These are phyloP conservation scores for Plasmodium coatneyi DNA, from an alignment of 169 alveolate genomes.

Conservation along the genomic window DNA sequence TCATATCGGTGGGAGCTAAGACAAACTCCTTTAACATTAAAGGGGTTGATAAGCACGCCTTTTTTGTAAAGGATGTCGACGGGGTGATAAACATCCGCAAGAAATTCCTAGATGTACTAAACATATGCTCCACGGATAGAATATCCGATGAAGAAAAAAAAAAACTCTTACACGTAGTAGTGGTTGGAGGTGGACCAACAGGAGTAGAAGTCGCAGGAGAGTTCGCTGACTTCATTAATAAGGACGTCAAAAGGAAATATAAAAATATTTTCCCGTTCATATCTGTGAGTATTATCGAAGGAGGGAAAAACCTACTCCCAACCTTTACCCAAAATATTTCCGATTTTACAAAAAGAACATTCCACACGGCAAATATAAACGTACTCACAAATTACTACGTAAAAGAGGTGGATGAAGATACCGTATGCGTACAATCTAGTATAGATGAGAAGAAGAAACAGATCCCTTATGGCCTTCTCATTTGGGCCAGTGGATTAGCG, in stretches of 20 bases:
- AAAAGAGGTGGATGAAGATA: constrained; percentile 75
- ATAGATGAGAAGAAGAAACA: constrained; percentile 71
- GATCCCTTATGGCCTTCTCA: constrained; percentile 80
- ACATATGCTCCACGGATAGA: constrained; percentile 74
- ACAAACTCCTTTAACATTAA: constrained; percentile 82
- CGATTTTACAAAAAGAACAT: constrained; percentile 67
- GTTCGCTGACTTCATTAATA: constrained; percentile 78
- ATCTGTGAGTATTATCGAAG: constrained; percentile 81
- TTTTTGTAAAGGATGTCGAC: constrained; percentile 81
- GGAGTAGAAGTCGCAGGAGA: constrained; percentile 87
- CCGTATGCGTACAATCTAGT: constrained; percentile 73
- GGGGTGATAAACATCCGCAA: constrained; percentile 79
- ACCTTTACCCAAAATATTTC: constrained; percentile 79
- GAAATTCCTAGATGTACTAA: constrained; percentile 74
- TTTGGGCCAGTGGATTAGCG: constrained; percentile 86
- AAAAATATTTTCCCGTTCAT: constrained; percentile 72
- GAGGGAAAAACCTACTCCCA: constrained; percentile 81
- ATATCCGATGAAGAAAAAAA: constrained; percentile 56
- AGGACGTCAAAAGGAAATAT: constrained; percentile 47
- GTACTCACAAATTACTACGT: constrained; percentile 78
- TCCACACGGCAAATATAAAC: constrained; percentile 73
- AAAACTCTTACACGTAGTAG: constrained; percentile 76
- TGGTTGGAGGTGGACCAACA: constrained; percentile 88
- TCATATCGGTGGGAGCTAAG: constrained; percentile 84
- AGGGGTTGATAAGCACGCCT: constrained; percentile 84